phyloP scores from a whole-genome alignment of 768 basidiomycete species.

The Termitomyces sp. region DNA sequence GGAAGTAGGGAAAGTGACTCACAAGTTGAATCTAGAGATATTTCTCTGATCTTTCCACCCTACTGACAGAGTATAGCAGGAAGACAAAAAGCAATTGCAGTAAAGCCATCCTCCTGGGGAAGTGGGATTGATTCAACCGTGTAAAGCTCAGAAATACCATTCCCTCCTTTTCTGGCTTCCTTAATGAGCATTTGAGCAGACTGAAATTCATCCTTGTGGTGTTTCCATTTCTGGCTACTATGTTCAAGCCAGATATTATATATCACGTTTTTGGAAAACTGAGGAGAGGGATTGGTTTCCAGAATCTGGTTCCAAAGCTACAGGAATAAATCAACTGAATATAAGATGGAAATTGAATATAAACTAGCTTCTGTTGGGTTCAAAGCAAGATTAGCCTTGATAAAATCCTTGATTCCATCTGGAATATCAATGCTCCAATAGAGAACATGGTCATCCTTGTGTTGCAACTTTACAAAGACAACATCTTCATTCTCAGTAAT shows the following conservation, averaged over 20 bases:
- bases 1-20: not conserved
- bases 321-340: not conserved
- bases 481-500: not conserved
- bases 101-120: not conserved
- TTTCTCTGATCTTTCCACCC: not conserved
- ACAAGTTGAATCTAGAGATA: not conserved
- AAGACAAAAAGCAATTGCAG: not conserved
- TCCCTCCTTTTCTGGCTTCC: not conserved
- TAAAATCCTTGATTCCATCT: not conserved
- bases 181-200: not conserved
- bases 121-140: not conserved
- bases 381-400: not conserved
- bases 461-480: not conserved
- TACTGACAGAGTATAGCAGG: not conserved
- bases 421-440: not conserved
- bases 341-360: not conserved
- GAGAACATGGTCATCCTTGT: not conserved
- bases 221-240: not conserved
- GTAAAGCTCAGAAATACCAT: not conserved
- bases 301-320: not conserved
- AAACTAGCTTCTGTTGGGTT: not conserved
- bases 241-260: conserved; percentile 2
- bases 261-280: not conserved
- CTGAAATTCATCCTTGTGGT: not conserved
- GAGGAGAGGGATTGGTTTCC: not conserved